Percentiles rank a stretch among this genome's conserved stretches.
Evolutionary conservation across 208 protist species (phyloP).

Genomic region (Zelonia costaricensis): DNA sequence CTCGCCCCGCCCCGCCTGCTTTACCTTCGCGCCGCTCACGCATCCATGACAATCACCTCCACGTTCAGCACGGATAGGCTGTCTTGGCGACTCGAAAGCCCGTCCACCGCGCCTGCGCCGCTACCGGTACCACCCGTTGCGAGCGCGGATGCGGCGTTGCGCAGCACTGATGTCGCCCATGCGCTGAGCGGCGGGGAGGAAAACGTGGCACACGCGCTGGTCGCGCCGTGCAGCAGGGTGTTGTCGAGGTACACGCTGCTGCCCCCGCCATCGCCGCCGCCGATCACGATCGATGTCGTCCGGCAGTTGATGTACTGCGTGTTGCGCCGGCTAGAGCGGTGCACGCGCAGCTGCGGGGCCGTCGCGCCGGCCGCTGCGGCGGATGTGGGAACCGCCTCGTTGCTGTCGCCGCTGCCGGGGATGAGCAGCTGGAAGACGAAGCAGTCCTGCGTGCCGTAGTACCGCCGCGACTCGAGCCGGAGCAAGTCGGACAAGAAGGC

Average conservation of each 20-base stretch:
- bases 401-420: not conserved
- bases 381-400: not conserved
- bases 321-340: conserved; percentile 54
- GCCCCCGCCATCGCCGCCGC: conserved; percentile 50
- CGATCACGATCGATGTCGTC: conserved; percentile 55
- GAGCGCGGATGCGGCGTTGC: too few species aligned
- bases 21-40: not conserved
- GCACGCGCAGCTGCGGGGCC: conserved; percentile 39
- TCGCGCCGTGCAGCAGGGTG: conserved; percentile 53
- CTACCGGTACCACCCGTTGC: too few species aligned
- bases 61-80: conserved; percentile 48
- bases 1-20: not conserved
- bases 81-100: not conserved
- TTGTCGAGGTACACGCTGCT: conserved; percentile 64
- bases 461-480: conserved; percentile 40
- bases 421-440: conserved; percentile 83
- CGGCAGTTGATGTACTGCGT: conserved; percentile 70
- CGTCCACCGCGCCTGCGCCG: not conserved
- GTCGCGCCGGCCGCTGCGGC: not conserved
- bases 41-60: conserved; percentile 65
- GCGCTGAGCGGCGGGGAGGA: conserved; percentile 60
- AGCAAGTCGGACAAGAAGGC: conserved; percentile 64
- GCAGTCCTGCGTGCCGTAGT: conserved; percentile 67
- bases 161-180: conserved; percentile 32
- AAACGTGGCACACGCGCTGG: conserved; percentile 65